Evolutionary conservation across 2,329 filamentous ascomycete species (phyloP).

Genomic region (Huntiella decipiens): DNA sequence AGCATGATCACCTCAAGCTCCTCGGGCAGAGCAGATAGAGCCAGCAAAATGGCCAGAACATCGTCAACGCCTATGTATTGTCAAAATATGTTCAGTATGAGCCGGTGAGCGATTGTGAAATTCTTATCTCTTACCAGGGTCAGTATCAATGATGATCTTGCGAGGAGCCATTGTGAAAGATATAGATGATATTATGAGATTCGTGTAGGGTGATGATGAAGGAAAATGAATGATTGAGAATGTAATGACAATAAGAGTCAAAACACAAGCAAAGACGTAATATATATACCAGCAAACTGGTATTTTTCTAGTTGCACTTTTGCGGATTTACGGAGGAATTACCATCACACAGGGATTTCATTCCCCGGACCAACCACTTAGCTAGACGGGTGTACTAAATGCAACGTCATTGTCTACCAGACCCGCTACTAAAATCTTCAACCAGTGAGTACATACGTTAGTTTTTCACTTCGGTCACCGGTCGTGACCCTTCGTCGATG

Average conservation of each 20-base stretch:
- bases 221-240: neutral
- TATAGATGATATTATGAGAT: neutral
- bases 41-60: constrained; percentile 70
- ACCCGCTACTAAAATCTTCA: too few species aligned
- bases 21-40: constrained; percentile 60
- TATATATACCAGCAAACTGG: too few species aligned
- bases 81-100: neutral
- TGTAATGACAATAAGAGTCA: neutral
- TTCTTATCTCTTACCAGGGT: constrained; percentile 42
- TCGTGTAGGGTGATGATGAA: neutral
- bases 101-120: neutral
- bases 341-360: too few species aligned
- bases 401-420: too few species aligned
- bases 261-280: too few species aligned
- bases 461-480: too few species aligned
- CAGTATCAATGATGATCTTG: constrained; percentile 88
- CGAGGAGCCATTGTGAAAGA: constrained; percentile 38
- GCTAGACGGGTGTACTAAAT: too few species aligned
- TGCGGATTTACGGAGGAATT: too few species aligned
- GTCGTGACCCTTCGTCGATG: too few species aligned
- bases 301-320: too few species aligned
- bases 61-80: constrained; percentile 57
- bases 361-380: too few species aligned
- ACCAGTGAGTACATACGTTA: too few species aligned
- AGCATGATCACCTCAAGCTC: constrained; percentile 75